Percentiles rank a stretch among this genome's conserved stretches.
phyloP scores from a whole-genome alignment of 306 rosid genomes.

The Lotus japonicus region DNA sequence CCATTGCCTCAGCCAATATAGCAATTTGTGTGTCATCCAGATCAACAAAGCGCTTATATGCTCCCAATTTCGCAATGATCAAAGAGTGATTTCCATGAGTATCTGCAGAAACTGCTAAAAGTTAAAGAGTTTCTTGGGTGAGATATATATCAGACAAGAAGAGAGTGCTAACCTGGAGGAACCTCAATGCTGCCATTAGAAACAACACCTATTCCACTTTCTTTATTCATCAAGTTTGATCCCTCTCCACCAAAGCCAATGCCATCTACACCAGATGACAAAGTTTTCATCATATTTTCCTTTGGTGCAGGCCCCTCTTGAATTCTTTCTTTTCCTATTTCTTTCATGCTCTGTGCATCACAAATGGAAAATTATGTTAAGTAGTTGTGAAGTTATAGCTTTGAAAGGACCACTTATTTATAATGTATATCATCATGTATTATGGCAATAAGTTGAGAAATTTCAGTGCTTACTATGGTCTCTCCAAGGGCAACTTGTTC shows the following conservation, averaged over 20 bases:
- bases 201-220: background rate
- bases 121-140: background rate
- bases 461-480: background rate
- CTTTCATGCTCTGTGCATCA: background rate
- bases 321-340: background rate
- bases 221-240: background rate
- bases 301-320: background rate
- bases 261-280: background rate
- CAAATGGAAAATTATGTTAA: background rate
- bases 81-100: background rate
- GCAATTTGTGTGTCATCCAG: slow-evolving; percentile 15
- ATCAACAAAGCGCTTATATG: background rate
- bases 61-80: background rate
- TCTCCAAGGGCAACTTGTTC: background rate
- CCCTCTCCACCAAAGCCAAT: background rate
- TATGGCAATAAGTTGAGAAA: background rate
- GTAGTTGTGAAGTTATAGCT: background rate
- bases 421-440: background rate
- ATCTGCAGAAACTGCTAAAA: background rate
- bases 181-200: background rate
- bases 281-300: background rate
- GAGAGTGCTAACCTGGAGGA: background rate
- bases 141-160: background rate
- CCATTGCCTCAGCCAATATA: background rate
- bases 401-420: background rate